Percentiles rank a stretch among this genome's conserved stretches.
Evolutionary conservation across 1,284 basidiomycete genomes (phyloP).

Genomic region (Ganoderma sinense): DNA sequence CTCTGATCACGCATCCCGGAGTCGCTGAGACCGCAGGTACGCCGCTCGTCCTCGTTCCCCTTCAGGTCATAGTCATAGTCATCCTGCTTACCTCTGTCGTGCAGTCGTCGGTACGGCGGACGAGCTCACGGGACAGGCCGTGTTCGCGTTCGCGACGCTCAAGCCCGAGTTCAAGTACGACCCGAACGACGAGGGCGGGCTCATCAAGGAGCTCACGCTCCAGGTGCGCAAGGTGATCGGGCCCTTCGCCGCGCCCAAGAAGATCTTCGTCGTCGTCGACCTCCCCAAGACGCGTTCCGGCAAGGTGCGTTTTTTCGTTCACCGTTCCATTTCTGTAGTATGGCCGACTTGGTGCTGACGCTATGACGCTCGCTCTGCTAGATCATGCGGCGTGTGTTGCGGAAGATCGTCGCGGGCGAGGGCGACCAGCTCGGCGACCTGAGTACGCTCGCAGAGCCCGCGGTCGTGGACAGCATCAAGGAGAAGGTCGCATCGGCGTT

Average conservation of each 20-base stretch:
- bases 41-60: slow-evolving; percentile 22
- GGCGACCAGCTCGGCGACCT: slow-evolving; percentile 94
- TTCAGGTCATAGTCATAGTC: not conserved
- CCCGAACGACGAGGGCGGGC: slow-evolving; percentile 68
- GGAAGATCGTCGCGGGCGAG: slow-evolving; percentile 95
- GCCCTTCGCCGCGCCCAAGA: slow-evolving; percentile 95
- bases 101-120: slow-evolving; percentile 87
- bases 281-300: slow-evolving; percentile 98
- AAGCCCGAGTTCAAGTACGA: slow-evolving; percentile 87
- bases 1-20: slow-evolving; percentile 92
- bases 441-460: slow-evolving; percentile 88
- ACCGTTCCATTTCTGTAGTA: too few relatives aligned
- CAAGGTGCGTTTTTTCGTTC: slow-evolving; percentile 83
- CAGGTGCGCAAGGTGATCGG: slow-evolving; percentile 97
- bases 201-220: slow-evolving; percentile 90
- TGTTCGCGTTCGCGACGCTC: slow-evolving; percentile 85
- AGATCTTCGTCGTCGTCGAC: slow-evolving; percentile 86
- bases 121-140: slow-evolving; percentile 89
- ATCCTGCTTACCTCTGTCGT: slow-evolving; percentile 7
- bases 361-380: slow-evolving; percentile 36
- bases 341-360: not conserved
- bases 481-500: slow-evolving; percentile 61
- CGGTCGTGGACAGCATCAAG: slow-evolving; percentile 86
- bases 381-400: slow-evolving; percentile 94
- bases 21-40: slow-evolving; percentile 92